These are phyloP conservation scores for Trametes punicea DNA, from an alignment of 768 basidiomycete genomes.

Conservation along the genomic window DNA sequence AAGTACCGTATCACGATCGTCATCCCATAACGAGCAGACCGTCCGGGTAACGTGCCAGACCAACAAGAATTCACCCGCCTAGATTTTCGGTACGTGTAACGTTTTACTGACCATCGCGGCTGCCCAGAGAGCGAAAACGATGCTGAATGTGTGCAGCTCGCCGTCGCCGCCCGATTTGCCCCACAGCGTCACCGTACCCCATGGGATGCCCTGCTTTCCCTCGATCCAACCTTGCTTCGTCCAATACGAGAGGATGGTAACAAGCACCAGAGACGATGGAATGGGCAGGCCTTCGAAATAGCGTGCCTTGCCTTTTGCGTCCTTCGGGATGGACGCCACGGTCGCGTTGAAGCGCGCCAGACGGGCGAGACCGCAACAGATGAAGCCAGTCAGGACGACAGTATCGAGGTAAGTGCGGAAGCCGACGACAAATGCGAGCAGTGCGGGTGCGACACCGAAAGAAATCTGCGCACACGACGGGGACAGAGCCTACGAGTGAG, in stretches of 20 bases:
- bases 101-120: slow-evolving; percentile 99
- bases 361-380: slow-evolving; percentile 94
- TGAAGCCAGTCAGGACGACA: slow-evolving; percentile 81
- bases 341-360: slow-evolving; percentile 99
- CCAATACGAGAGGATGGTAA: slow-evolving; percentile 79
- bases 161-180: slow-evolving; percentile 68
- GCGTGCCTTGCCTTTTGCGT: slow-evolving; percentile 78
- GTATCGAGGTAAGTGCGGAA: slow-evolving; percentile 91
- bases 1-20: background rate
- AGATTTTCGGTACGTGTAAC: slow-evolving; percentile 77
- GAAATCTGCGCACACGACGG: slow-evolving; percentile 64
- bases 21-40: background rate
- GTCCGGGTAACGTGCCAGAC: background rate
- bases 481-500: slow-evolving; percentile 3
- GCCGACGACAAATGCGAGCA: slow-evolving; percentile 87
- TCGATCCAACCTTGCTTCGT: slow-evolving; percentile 81
- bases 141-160: slow-evolving; percentile 77
- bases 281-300: slow-evolving; percentile 99
- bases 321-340: slow-evolving; percentile 90
- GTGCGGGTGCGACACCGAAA: slow-evolving; percentile 96
- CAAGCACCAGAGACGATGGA: slow-evolving; percentile 82
- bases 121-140: slow-evolving; percentile 85
- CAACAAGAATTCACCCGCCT: no score
- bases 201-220: slow-evolving; percentile 70
- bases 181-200: slow-evolving; percentile 73